Evolutionary conservation across 441 rosid species (phyloP), one percentile per base, ranked within the genome.

Genomic region (Populus hybrid): DNA sequence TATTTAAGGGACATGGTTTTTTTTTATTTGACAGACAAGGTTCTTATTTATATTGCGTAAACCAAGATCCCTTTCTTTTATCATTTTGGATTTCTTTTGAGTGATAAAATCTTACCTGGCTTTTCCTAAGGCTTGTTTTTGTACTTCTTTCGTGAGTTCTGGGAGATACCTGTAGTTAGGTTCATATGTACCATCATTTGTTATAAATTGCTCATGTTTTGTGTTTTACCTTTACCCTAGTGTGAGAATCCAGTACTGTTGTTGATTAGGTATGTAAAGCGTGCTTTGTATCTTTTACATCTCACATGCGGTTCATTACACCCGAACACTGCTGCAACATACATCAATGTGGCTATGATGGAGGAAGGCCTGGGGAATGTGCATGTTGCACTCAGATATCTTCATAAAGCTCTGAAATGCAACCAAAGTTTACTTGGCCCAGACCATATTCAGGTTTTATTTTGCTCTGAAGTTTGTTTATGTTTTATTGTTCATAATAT

Each of bases 261-360:
- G 23, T 80, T 83, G 76, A 64, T 75, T 88, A 90, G 95, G 85
- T 89, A 91, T 63, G 92, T 91, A 34, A 88, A 87, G 72, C 95
- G 91, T 71, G 95, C 93, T 35, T 79, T 91, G 68, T 88, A 84
- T 83, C 93, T 91, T 69, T 85, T 91, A 66, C 92, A 88, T 85
- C 89, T 88, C 79, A 87, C 92, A 42, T 90, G 92, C 8, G 94
- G 94, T 30, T 84, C 88, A 69, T 89, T 89, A 46, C 95, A 91
- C 81, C 95, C 95, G 7, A 89, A 91, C 83, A 88, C 89, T 36
- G 93, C 92, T 34, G 93, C 93, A 21, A 91, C 95, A n/a, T 88
- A 88, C 74, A 89, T 89, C 78, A 91, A 91, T 75, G 92, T 89
- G 79, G 91, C 95, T 76, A 91, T 89, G 93, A 91, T 91, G 95